These are phyloP conservation scores for Hermanozyma aechmeae DNA, from an alignment of 805 yeast species.

Conservation along the genomic window DNA sequence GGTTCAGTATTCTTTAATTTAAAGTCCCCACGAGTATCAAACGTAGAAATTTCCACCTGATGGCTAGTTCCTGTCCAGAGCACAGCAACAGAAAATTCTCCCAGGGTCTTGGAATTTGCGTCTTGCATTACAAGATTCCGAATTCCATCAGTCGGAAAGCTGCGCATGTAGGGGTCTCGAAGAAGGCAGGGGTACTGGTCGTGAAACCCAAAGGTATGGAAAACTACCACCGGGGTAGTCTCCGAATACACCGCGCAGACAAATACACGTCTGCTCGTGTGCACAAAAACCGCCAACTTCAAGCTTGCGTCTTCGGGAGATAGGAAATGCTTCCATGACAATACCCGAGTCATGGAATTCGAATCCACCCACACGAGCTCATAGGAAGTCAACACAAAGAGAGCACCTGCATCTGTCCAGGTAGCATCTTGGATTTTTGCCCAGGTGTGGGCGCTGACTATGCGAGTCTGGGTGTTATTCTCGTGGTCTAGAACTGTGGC, in stretches of 20 bases:
- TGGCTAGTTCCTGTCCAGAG: too few species aligned
- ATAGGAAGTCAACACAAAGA: slow-evolving; percentile 54
- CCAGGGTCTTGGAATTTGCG: too few species aligned
- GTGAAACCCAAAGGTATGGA: slow-evolving; percentile 24
- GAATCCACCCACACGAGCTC: slow-evolving; percentile 43
- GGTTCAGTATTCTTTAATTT: too few species aligned
- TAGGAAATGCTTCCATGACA: slow-evolving; percentile 70
- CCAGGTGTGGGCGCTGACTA: slow-evolving; percentile 46
- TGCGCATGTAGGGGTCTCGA: slow-evolving; percentile 32
- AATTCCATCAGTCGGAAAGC: too few species aligned
- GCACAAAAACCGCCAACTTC: slow-evolving; percentile 23
- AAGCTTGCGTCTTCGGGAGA: slow-evolving; percentile 47
- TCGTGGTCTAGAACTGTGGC: too few species aligned
- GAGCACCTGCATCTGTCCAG: slow-evolving; percentile 19
- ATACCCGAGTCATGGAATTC: slow-evolving; percentile 29
- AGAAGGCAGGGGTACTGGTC: slow-evolving; percentile 26
- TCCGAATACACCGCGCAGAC: slow-evolving; percentile 19
- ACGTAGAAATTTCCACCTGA: too few species aligned
- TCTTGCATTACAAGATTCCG: too few species aligned
- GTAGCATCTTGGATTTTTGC: slow-evolving; percentile 37
- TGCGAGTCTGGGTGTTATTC: too few species aligned
- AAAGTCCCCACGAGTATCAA: too few species aligned
- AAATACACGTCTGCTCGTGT: slow-evolving; percentile 6
- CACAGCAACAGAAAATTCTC: too few species aligned
- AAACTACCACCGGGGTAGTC: slow-evolving; percentile 18